Evolutionary conservation across 768 basidiomycete species (phyloP).

Genomic region (Macrolepiota albuminosa): DNA sequence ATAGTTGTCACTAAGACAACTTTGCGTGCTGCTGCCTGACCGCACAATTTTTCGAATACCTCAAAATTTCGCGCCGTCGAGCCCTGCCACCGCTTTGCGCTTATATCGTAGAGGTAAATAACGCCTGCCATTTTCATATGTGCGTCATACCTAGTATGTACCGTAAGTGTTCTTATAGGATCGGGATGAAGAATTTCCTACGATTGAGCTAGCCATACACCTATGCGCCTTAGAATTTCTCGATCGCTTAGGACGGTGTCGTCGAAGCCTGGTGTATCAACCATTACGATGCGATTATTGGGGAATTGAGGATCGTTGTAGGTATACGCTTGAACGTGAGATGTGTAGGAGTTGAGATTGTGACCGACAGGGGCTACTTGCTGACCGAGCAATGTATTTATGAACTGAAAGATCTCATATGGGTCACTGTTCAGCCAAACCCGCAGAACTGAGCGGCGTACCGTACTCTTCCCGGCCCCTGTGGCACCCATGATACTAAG

Average conservation of each 20-base stretch:
- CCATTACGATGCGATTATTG: constrained; percentile 16
- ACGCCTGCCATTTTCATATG: constrained; percentile 16
- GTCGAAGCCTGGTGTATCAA: constrained; percentile 24
- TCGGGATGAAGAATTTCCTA: neutral
- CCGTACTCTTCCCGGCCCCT: constrained; percentile 27
- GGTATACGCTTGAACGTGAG: constrained; percentile 14
- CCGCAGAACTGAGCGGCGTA: constrained; percentile 1
- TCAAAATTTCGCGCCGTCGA: constrained; percentile 13
- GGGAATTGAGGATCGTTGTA: constrained; percentile 8
- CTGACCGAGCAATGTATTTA: constrained; percentile 13
- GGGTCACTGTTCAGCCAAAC: neutral
- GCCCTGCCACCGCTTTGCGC: constrained; percentile 8
- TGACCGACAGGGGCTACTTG: constrained; percentile 17
- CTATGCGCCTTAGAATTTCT: constrained; percentile 21
- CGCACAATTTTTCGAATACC: constrained; percentile 15
- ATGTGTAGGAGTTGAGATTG: constrained; percentile 20
- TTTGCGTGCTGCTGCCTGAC: constrained; percentile 9
- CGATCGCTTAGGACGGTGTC: constrained; percentile 18
- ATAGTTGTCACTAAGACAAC: constrained; percentile 15
- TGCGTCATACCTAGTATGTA: constrained; percentile 10
- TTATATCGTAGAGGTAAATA: constrained; percentile 15
- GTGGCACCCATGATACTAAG: constrained; percentile 25
- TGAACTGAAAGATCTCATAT: constrained; percentile 13
- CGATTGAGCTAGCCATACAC: constrained; percentile 22
- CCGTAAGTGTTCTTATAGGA: neutral